Conservation (phyloP, 2,329 filamentous ascomycete genomes). For the Talaromyces sp. region DNA sequence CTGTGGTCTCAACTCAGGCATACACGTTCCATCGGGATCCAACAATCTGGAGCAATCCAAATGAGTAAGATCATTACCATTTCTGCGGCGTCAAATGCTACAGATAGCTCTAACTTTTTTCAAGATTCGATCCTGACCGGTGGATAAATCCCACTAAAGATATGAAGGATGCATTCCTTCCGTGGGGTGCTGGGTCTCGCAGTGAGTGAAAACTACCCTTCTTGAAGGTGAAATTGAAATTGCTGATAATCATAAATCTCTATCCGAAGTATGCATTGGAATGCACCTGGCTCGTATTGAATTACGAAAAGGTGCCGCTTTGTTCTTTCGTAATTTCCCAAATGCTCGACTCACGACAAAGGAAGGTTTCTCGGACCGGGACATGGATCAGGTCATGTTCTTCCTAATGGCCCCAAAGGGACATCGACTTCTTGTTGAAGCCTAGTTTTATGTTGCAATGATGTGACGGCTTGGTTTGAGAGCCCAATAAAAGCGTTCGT, state of each 20-base stretch:
- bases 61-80: background rate
- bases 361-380: background rate
- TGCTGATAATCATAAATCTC: too few species aligned
- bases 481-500: too few species aligned
- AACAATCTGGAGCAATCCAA: slow-evolving; percentile 22
- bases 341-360: background rate
- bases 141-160: background rate
- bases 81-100: too few species aligned
- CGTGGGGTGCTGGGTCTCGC: background rate
- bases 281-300: background rate
- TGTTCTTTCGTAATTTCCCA: background rate
- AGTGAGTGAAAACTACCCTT: background rate
- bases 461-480: too few species aligned
- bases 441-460: too few species aligned
- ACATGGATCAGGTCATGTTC: background rate
- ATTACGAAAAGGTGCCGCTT: background rate
- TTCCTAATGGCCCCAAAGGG: background rate
- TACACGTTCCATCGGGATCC: slow-evolving; percentile 54
- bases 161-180: background rate
- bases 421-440: background rate
- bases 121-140: background rate
- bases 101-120: too few species aligned
- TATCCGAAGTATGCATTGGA: background rate
- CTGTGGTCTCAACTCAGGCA: slow-evolving; percentile 51
- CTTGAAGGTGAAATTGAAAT: too few species aligned